Evolutionary conservation across 371 early-diverging fungal species (phyloP), one percentile per base, ranked within the genome.

Genomic region (Apophysomyces ossiformis): DNA sequence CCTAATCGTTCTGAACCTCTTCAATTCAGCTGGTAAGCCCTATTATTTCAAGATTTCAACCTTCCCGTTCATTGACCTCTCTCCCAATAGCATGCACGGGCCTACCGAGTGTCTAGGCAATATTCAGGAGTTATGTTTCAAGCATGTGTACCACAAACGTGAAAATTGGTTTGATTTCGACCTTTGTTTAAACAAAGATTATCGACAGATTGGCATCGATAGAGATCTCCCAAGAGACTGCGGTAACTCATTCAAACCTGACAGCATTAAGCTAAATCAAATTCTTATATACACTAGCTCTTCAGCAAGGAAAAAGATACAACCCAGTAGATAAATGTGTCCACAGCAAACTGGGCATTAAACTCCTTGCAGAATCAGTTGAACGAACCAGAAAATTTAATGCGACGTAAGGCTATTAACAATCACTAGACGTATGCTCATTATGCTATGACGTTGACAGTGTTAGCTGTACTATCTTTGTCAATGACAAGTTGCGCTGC

Each of bases 401-500:
- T 36, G 72, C 78, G 37, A 50, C 62, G 81, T 81, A 75, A 78
- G 73, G 11, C 16, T 26, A 26, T 26, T 26, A 26, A 26, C 32
- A 26, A 26, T 26, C 3, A 2, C 9, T 15, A n/a, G n/a, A 7
- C 1, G 2, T n/a, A 26, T 26, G 32, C 32, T 26, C 32, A 26
- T 26, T 26, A 2, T 26, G 32, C 32, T 26, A 26, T 26, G 32
- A 26, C 32, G 32, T 2, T 26, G 32, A 50, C 60, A 82, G 83
- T n/a, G 77, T 76, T 44, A 83, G 85, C 69, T 85, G 85, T 61
- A 83, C 83, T 7, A 68, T 85, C 8, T 78, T 69, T 39, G 74
- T 85, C 36, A 63, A 83, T 46, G 61, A 78, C 69, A 70, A 76
- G 67, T 70, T 75, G 43, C 77, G 82, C 3, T 85, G 85, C 65